phyloP scores from a whole-genome alignment of 2,329 filamentous ascomycete species.

The Cordyceps tenuipes region DNA sequence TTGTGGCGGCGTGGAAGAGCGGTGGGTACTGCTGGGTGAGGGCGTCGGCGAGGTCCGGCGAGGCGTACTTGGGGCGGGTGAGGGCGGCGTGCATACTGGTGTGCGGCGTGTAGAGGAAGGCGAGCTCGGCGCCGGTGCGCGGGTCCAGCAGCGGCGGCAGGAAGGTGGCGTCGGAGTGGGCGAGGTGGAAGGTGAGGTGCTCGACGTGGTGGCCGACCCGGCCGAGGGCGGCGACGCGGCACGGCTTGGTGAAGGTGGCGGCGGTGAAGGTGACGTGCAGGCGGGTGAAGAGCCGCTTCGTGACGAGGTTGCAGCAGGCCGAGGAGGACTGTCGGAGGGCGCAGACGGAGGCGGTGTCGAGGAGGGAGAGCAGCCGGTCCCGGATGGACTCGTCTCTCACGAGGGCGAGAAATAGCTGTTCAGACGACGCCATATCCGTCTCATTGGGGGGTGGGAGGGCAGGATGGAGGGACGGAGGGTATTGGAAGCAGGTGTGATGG shows the following conservation, averaged over 20 bases:
- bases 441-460: slow-evolving; percentile 33
- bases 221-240: slow-evolving; percentile 64
- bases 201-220: slow-evolving; percentile 73
- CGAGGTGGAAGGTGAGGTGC: slow-evolving; percentile 67
- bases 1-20: slow-evolving; percentile 81
- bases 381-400: slow-evolving; percentile 45
- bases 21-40: slow-evolving; percentile 82
- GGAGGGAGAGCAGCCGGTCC: slow-evolving; percentile 39
- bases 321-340: slow-evolving; percentile 58
- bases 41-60: slow-evolving; percentile 68
- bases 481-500: not conserved
- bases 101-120: slow-evolving; percentile 75
- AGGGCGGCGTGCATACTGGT: slow-evolving; percentile 54
- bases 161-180: slow-evolving; percentile 71
- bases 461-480: not conserved
- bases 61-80: slow-evolving; percentile 69
- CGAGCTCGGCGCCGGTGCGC: slow-evolving; percentile 65
- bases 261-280: slow-evolving; percentile 63
- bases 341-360: slow-evolving; percentile 45
- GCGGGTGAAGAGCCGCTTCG: slow-evolving; percentile 60
- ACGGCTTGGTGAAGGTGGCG: slow-evolving; percentile 66
- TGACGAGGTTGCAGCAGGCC: slow-evolving; percentile 62
- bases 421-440: slow-evolving; percentile 42
- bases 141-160: slow-evolving; percentile 79
- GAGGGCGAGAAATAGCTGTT: slow-evolving; percentile 45